Conservation (phyloP, 2,329 filamentous ascomycete genomes). For the Alternaria consortialis region DNA sequence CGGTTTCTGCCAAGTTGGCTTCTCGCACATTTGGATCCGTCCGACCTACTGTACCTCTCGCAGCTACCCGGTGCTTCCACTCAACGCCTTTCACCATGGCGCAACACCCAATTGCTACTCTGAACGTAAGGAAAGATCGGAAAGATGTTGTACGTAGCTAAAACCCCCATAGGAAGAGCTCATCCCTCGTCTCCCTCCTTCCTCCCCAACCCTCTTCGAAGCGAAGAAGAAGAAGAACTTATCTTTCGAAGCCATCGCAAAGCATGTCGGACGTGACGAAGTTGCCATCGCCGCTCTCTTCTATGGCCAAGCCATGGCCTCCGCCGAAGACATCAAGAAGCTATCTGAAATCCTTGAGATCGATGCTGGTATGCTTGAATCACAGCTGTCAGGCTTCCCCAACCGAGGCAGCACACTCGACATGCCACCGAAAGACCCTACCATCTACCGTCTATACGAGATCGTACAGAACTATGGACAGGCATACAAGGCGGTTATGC, state of each 20-base stretch:
- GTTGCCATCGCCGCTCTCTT: constrained; percentile 88
- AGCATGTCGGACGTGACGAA: constrained; percentile 78
- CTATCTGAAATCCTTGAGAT: constrained; percentile 73
- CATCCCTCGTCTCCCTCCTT: constrained; percentile 72
- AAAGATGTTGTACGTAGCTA: constrained; percentile 9
- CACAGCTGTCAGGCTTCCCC: constrained; percentile 75
- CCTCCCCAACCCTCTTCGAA: constrained; percentile 77
- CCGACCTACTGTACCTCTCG: constrained; percentile 32
- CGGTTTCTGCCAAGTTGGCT: constrained; percentile 42
- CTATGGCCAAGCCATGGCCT: constrained; percentile 84
- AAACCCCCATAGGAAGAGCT: constrained; percentile 65
- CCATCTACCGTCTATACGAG: constrained; percentile 92
- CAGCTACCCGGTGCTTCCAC: constrained; percentile 39
- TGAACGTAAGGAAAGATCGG: constrained; percentile 38
- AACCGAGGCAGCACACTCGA: constrained; percentile 81
- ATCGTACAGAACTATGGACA: constrained; percentile 97
- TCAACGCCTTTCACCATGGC: constrained; percentile 43
- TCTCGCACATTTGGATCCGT: constrained; percentile 43
- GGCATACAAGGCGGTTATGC: constrained; percentile 92
- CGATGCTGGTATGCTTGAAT: constrained; percentile 63
- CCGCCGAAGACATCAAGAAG: constrained; percentile 71
- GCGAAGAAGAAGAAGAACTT: constrained; percentile 80
- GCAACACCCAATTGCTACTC: constrained; percentile 50
- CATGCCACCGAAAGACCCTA: constrained; percentile 84
- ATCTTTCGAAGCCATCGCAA: constrained; percentile 80